Base-by-base conservation (phyloP, 2,329 filamentous ascomycete genomes). In the Beauveria brongniartii region DNA sequence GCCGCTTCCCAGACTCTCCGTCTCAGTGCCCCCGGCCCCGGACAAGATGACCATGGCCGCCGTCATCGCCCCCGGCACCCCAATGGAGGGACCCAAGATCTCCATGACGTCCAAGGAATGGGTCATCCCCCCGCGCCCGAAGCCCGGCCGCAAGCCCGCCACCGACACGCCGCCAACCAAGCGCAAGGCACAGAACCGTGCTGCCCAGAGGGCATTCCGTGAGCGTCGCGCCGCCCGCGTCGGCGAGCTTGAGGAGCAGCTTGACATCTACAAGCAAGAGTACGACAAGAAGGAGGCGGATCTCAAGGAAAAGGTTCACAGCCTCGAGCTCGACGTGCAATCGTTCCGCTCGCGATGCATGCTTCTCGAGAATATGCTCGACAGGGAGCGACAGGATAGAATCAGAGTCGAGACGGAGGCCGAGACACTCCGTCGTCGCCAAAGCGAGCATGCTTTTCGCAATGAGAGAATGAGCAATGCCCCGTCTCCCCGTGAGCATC, bases 81-180 rank as follows among this genome's bases (percentile, higher is more conserved):
- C 69, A 14, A 68, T 72, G 60, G 78, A 78, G 64, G 67, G 70
- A 43, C 78, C 78, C 55, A 81, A 80, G 69, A 73, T 78, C 57
- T 83, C 80, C 57, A 84, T 92, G 72, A 93, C 90, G 41, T 89
- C 84, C 68, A 92, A 87, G 73, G 89, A 93, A 84, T 94, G 90
- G 90, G 82, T 93, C 26, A 86, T 94, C 50, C 90, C 90, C 26
- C 90, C 90, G 30, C 83, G 90, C 63, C 90, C 90, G 52, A 93
- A 92, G 79, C 93, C 94, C 24, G 93, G 93, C 54, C 86, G 93
- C 67, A 97, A 97, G 80, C 92, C 93, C 3, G 91, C 91, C 52
- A 95, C 91, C 41, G 92, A 97, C 71, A 95, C 92, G 57, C 92
- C 92, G 16, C 90, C 90, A 1, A 96, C 92, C 48, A 96, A 96